These are phyloP conservation scores for Manihot esculenta DNA, from an alignment of 441 rosid genomes.

Conservation along the genomic window DNA sequence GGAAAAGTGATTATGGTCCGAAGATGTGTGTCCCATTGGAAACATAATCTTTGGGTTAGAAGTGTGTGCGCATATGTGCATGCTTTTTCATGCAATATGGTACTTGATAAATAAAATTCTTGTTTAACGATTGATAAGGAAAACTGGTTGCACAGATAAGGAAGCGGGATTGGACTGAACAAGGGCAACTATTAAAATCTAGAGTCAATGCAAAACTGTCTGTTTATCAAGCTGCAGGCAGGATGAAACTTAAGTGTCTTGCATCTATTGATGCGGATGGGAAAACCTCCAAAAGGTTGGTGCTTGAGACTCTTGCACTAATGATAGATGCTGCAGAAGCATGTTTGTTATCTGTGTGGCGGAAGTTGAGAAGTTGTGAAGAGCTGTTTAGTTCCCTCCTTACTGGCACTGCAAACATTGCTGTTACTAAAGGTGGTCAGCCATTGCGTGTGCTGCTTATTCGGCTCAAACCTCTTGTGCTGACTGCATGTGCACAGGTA, in stretches of 20 bases:
- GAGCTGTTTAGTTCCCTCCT: constrained; percentile 83
- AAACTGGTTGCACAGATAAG: constrained; percentile 57
- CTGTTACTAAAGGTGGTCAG: constrained; percentile 89
- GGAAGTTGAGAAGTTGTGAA: constrained; percentile 86
- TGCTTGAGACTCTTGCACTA: constrained; percentile 81
- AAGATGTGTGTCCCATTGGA: neutral
- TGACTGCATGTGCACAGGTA: constrained; percentile 91
- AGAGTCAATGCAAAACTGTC: constrained; percentile 81
- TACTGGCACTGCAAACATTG: constrained; percentile 78
- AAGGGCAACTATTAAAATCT: constrained; percentile 73
- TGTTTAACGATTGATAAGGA: constrained; percentile 4
- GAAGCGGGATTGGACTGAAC: constrained; percentile 95
- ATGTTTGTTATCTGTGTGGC: constrained; percentile 90
- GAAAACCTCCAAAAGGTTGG: constrained; percentile 80
- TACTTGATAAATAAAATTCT: neutral
- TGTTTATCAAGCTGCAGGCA: constrained; percentile 82
- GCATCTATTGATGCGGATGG: constrained; percentile 78
- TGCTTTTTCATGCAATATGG: neutral
- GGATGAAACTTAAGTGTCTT: constrained; percentile 76
- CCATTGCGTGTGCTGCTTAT: constrained; percentile 85
- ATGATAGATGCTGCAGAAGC: constrained; percentile 89
- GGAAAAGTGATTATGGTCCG: neutral
- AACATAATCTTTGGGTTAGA: constrained; percentile 8
- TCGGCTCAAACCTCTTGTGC: constrained; percentile 87
- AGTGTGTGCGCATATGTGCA: neutral